Conservation (phyloP, 345 rosid genomes). For the Brassica incana region DNA sequence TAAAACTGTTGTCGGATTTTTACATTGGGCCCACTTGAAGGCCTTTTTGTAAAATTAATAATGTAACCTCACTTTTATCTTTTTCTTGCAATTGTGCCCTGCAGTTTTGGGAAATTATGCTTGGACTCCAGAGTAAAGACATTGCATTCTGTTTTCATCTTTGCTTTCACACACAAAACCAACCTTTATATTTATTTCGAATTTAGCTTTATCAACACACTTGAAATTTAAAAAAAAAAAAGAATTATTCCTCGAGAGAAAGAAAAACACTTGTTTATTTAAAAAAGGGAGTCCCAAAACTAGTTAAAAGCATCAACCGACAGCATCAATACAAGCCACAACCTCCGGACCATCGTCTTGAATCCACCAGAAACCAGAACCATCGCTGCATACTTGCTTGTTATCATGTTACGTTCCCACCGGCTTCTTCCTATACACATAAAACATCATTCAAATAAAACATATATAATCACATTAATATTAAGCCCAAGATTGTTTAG, state of each 20-base stretch:
- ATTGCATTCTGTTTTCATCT: neutral
- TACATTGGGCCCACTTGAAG: too few species aligned
- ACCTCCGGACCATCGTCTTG: conserved; percentile 36
- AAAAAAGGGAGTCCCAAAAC: neutral
- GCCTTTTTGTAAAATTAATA: too few species aligned
- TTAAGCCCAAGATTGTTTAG: neutral
- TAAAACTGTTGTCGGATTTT: too few species aligned
- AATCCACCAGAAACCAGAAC: conserved; percentile 35
- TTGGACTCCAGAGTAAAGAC: neutral
- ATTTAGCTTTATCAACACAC: neutral
- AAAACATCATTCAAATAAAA: neutral
- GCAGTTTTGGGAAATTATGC: too few species aligned
- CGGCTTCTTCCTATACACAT: conserved; percentile 48
- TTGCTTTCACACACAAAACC: neutral
- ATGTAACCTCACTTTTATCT: too few species aligned
- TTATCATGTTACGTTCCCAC: conserved; percentile 72
- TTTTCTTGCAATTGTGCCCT: too few species aligned
- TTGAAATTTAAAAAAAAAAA: neutral
- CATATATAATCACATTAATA: neutral
- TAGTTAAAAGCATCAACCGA: neutral
- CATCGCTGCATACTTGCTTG: conserved; percentile 58
- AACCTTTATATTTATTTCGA: neutral
- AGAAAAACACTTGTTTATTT: neutral
- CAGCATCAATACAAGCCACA: conserved; percentile 38
- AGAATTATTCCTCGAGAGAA: neutral